Evolutionary conservation across 495 filamentous ascomycete genomes (phyloP), one percentile per base, ranked within the genome.

Genomic region (Pyronema omphalodes): DNA sequence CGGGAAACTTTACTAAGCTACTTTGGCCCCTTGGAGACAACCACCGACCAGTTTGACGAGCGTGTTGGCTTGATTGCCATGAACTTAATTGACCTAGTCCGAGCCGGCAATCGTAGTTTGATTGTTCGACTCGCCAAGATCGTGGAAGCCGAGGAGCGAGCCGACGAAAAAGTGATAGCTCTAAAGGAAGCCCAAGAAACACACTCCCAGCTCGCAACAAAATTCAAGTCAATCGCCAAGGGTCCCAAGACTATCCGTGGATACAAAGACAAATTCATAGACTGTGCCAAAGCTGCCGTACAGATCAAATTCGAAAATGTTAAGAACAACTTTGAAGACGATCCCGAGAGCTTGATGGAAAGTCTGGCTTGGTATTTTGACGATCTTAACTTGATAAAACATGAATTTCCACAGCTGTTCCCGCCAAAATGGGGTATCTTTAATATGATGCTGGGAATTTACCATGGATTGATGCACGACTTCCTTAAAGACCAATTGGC

Each of bases 371-470:
- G 93, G 91, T 96, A 80, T 68, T 99, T 96, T 74, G 93, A 94
- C 67, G 89, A 99, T 63, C 76, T 99, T 0, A 88, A 84, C 65
- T 83, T 85, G 0, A 88, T 94, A 54, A 82, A 86, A 70, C 72
- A 88, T 48, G 88, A 91, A 59, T 93, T 99, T 81, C 76, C 82
- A 46, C 73, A 74, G 37, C 70, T 99, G 50, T 86, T 94, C 75
- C 91, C 91, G 23, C 93, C 91, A 69, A 94, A 93, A 62, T 99
- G 91, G 91, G 89, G 84, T 69, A 93, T 96, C 48, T 88, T 88
- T 70, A 77, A 80, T 64, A 93, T 84, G 14, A 95, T 93, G 67
- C 78, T 79, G 33, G 75, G 82, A 57, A 88, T 93, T 55, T 99
- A 95, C 63, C 91, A 96, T 68, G 74, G 76, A 54, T 74, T 86